Conservation (phyloP, 495 filamentous ascomycete species). For the Neurospora tetrasperma region DNA sequence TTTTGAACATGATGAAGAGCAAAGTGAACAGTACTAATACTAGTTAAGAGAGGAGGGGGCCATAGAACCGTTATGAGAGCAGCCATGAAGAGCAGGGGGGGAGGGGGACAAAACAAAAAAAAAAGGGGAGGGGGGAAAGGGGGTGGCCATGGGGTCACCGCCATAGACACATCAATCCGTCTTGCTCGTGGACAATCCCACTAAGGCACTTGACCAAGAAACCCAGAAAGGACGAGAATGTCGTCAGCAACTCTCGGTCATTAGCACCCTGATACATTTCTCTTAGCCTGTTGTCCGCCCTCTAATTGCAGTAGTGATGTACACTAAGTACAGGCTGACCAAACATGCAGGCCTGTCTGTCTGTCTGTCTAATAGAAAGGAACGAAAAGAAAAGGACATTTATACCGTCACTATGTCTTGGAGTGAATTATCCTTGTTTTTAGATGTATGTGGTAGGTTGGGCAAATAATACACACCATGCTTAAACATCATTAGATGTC, state of each 20-base stretch:
- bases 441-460: not conserved
- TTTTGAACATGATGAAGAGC: too few relatives aligned
- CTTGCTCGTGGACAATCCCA: not conserved
- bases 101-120: too few relatives aligned
- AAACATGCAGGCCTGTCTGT: not conserved
- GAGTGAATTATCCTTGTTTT: not conserved
- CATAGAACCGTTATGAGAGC: too few relatives aligned
- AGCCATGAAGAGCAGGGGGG: too few relatives aligned
- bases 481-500: not conserved
- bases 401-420: not conserved
- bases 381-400: not conserved
- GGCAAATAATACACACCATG: not conserved
- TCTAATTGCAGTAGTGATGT: not conserved
- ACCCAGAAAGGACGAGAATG: not conserved
- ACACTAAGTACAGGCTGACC: not conserved
- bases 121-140: too few relatives aligned
- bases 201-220: not conserved
- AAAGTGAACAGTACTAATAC: too few relatives aligned
- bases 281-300: not conserved
- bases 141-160: not conserved
- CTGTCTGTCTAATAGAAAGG: not conserved
- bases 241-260: not conserved
- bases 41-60: too few relatives aligned
- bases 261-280: not conserved
- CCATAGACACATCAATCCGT: not conserved